These are phyloP conservation scores for Begonia loranthoides DNA, from an alignment of 306 rosid genomes.

Conservation along the genomic window DNA sequence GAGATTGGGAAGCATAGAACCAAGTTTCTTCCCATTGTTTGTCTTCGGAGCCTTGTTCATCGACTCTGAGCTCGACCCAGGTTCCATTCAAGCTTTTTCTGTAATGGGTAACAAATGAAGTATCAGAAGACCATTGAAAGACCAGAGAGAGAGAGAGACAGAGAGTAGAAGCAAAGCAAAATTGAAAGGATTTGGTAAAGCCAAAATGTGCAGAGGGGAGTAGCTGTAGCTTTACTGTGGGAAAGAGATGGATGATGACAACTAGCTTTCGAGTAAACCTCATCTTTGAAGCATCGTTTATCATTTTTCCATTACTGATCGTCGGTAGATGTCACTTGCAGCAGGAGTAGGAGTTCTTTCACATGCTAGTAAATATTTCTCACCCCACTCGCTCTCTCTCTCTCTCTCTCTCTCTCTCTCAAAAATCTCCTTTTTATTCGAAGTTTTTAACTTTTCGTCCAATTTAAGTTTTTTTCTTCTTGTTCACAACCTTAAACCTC, in stretches of 20 bases:
- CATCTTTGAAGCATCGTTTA: conserved; percentile 9
- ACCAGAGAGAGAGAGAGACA: conserved; percentile 6
- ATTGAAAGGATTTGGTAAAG: conserved; percentile 9
- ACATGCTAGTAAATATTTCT: neutral
- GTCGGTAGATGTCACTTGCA: neutral
- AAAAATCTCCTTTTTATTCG: too few relatives aligned
- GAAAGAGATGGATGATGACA: neutral
- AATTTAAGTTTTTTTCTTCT: neutral
- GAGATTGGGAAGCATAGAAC: conserved; percentile 24
- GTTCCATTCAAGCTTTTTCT: conserved; percentile 26
- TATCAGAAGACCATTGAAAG: conserved; percentile 6
- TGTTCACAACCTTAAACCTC: too few relatives aligned
- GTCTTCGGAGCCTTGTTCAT: conserved; percentile 13
- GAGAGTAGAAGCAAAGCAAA: conserved; percentile 38
- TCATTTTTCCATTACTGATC: neutral
- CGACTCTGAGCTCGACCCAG: conserved; percentile 32
- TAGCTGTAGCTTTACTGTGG: conserved; percentile 1
- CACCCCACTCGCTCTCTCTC: neutral
- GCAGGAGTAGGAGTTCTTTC: neutral
- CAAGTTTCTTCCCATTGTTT: conserved; percentile 19
- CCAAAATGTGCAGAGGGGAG: neutral
- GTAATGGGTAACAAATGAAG: conserved; percentile 14
- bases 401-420: conserved; percentile 1
- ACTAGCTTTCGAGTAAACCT: neutral
- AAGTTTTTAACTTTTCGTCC: neutral